These are phyloP conservation scores for Aspergillus quadricinctus DNA, from an alignment of 2,329 filamentous ascomycete genomes.

Conservation along the genomic window DNA sequence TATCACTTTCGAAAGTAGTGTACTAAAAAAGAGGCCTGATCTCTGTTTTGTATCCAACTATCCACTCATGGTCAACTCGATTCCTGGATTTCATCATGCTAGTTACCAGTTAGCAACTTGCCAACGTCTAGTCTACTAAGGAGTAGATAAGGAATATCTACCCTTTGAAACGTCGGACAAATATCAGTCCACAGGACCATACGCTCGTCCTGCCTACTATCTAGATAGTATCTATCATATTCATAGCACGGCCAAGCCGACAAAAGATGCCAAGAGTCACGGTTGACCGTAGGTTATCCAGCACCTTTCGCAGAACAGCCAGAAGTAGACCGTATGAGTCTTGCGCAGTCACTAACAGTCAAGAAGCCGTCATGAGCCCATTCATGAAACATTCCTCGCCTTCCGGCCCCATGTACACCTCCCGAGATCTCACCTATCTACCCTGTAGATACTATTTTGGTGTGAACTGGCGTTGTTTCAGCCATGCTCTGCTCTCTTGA, in stretches of 20 bases:
- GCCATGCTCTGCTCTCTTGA: slow-evolving; percentile 15
- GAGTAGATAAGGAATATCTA: not conserved
- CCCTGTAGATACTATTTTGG: slow-evolving; percentile 9
- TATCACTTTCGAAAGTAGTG: slow-evolving; percentile 7
- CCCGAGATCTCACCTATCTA: slow-evolving; percentile 8
- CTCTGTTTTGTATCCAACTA: slow-evolving; percentile 2
- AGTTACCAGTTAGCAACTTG: not conserved
- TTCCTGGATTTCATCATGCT: not conserved
- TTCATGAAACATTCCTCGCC: slow-evolving; percentile 17
- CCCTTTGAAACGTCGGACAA: not conserved
- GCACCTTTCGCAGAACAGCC: no score
- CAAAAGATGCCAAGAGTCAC: not conserved
- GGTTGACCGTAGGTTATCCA: no score
- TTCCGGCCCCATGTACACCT: slow-evolving; percentile 1
- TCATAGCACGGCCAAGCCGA: not conserved
- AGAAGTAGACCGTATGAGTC: not conserved
- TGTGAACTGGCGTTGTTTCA: slow-evolving; percentile 16
- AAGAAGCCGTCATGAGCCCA: slow-evolving; percentile 14
- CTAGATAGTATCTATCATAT: no score
- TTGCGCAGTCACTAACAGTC: not conserved
- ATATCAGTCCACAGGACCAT: not conserved
- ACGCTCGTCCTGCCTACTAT: not conserved
- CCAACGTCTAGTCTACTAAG: not conserved
- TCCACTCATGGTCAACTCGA: not conserved
- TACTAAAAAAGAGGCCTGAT: slow-evolving; percentile 15